Percentiles rank a stretch among this genome's conserved stretches.
Conservation (phyloP, 345 rosid genomes). For the Acer yangbiense region DNA sequence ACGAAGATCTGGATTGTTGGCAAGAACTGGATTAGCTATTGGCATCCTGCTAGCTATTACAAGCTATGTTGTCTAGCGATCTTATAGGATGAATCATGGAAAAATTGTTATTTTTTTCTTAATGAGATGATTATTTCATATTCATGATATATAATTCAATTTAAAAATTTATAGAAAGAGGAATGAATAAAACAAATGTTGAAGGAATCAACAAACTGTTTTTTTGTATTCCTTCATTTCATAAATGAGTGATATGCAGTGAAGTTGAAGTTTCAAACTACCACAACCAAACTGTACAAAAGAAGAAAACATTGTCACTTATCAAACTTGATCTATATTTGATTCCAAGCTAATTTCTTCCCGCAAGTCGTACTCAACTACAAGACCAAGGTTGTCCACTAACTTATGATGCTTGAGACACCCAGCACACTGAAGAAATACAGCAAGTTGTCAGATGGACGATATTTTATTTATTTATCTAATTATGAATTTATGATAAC, state of each 20-base stretch:
- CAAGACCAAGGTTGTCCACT: constrained; percentile 87
- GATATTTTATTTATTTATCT: not conserved
- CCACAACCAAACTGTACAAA: constrained; percentile 7
- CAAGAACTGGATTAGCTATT: constrained; percentile 46
- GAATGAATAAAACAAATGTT: constrained; percentile 25
- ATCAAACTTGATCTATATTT: constrained; percentile 48
- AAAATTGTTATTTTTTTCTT: constrained; percentile 11
- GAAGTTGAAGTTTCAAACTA: constrained; percentile 20
- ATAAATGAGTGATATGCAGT: constrained; percentile 16
- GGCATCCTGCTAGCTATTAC: constrained; percentile 52
- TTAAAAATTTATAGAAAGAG: constrained; percentile 29
- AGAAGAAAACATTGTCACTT: constrained; percentile 15
- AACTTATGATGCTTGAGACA: constrained; percentile 85
- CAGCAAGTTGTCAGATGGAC: constrained; percentile 20
- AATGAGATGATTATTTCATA: constrained; percentile 28
- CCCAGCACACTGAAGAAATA: constrained; percentile 76
- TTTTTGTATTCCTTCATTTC: constrained; percentile 30
- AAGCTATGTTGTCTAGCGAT: constrained; percentile 42
- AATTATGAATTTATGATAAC: not conserved
- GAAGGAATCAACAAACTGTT: constrained; percentile 23
- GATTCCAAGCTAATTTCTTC: constrained; percentile 47
- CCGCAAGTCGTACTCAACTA: constrained; percentile 74
- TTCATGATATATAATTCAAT: constrained; percentile 26
- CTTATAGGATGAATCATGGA: constrained; percentile 18
- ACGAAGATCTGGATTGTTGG: constrained; percentile 50